A percentile compares a stretch with the other conserved stretches of the same genome.
Evolutionary conservation across 2,329 filamentous ascomycete species (phyloP).

Genomic region (Bipolaris bicolor): DNA sequence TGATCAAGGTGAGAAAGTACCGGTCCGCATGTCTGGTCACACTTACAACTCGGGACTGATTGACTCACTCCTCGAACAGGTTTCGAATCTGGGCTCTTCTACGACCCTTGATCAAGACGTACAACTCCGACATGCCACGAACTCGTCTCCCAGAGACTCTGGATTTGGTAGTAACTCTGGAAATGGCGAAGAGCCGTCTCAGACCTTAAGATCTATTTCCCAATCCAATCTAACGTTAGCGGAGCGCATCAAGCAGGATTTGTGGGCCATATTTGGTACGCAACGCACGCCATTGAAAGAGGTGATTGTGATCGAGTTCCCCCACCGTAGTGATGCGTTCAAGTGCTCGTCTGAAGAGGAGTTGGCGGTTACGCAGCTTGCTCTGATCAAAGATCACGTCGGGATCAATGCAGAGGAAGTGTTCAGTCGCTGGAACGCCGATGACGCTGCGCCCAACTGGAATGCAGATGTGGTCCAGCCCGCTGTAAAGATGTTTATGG

Average conservation of each 20-base stretch:
- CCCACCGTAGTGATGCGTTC: conserved; percentile 2
- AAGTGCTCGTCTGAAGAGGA: conserved; percentile 19
- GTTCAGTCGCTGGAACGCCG: conserved; percentile 6
- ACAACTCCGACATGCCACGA: conserved; percentile 5
- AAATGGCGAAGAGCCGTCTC: conserved; percentile 4
- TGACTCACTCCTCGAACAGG: conserved; percentile 15
- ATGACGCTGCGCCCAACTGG: conserved; percentile 16
- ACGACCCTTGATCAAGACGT: conserved; percentile 4
- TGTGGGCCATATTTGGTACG: conserved; percentile 16
- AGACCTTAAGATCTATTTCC: not conserved
- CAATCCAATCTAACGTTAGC: conserved; percentile 12
- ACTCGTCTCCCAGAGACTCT: not conserved
- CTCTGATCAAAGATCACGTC: conserved; percentile 21
- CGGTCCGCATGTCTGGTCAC: not conserved
- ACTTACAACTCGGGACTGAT: not conserved
- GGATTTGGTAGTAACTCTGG: not conserved
- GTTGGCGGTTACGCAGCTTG: conserved; percentile 14
- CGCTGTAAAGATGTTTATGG: conserved; percentile 12
- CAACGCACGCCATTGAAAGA: conserved; percentile 4
- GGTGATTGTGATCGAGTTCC: conserved; percentile 13
- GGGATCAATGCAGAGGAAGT: conserved; percentile 18
- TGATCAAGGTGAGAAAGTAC: not conserved
- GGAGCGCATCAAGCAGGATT: conserved; percentile 19
- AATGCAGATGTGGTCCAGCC: conserved; percentile 9
- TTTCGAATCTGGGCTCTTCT: not conserved